Evolutionary conservation across 2,329 filamentous ascomycete genomes (phyloP), one percentile per base, ranked within the genome.

Genomic region (Exophiala sp.): DNA sequence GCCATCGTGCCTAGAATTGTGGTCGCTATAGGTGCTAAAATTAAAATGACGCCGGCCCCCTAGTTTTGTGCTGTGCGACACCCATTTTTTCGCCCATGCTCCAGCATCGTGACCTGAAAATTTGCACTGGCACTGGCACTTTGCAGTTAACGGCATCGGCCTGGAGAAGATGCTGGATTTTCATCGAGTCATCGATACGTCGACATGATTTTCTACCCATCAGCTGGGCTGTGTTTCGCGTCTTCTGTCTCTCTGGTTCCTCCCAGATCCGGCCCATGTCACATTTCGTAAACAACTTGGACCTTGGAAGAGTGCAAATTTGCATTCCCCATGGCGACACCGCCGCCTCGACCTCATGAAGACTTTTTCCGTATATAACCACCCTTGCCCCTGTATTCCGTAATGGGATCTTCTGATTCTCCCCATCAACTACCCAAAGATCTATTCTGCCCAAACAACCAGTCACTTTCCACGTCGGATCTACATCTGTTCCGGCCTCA

Each of bases 101-200:
- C 43, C 21, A 32, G 42, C 46, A 48, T 48, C 53, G 50, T 52
- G 53, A 56, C 53, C 52, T 52, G 46, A 43, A 50, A 58, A 58
- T 56, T 58, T 58, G 47, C 34, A 24, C 35, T 27, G 30, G 43
- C 56, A 47, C 39, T 27, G 30, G 43, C 56, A 45, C 56, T 59
- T 58, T 57, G 40, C 57, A 52, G 48, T 55, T 55, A 50, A 54
- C 58, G 44, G 50, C 58, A 57, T 49, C 44, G 24, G 27, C 30
- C 24, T 48, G 48, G 44, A 32, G 42, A 42, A 50, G 42, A 43
- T 29, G 32, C 22, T 53, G 43, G 39, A 35, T 46, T 53, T 49
- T 38, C 45, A 52, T 52, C 50, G 50, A 39, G 50, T 52, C 44
- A 52, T 52, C 50, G 35, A 39, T 13, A 35, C 13, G 21, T 22